These are phyloP conservation scores for Coccomyxa sp. DNA, from an alignment of 139 green algal genomes.

Conservation along the genomic window DNA sequence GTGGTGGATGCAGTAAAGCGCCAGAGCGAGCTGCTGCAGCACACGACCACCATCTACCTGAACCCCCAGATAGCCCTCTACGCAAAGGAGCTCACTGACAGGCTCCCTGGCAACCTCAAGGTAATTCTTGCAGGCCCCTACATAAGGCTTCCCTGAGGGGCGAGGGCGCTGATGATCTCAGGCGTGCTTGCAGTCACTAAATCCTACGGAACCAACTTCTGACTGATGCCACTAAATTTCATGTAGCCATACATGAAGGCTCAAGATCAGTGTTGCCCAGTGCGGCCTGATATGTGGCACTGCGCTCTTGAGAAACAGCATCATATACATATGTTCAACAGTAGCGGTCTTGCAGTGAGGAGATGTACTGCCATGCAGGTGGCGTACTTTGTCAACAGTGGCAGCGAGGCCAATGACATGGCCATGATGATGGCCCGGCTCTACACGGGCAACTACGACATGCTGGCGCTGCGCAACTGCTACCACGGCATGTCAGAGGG, in stretches of 20 bases:
- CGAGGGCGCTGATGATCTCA: no score
- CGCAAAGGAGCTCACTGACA: constrained; percentile 52
- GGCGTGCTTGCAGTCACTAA: no score
- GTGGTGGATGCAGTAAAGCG: constrained; percentile 41
- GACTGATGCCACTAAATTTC: no score
- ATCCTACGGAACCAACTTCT: no score
- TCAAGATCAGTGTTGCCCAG: no score
- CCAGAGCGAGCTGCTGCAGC: constrained; percentile 39
- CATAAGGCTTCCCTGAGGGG: background rate
- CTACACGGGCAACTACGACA: constrained; percentile 76
- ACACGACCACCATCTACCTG: constrained; percentile 87
- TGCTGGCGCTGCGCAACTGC: constrained; percentile 86
- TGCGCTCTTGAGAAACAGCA: no score
- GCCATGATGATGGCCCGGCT: constrained; percentile 70
- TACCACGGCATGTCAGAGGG: constrained; percentile 88
- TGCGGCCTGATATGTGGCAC: no score
- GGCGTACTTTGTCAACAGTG: constrained; percentile 74
- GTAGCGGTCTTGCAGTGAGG: no score
- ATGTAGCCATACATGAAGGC: no score
- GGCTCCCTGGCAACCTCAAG: constrained; percentile 57
- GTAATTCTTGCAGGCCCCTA: constrained; percentile 15
- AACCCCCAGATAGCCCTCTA: constrained; percentile 56
- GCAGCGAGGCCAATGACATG: constrained; percentile 87
- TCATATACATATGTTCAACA: no score
- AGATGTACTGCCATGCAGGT: constrained; percentile 34